A percentile compares a stretch with the other conserved stretches of the same genome.
Conservation (phyloP, 331 rosid genomes). For the Acacia concinna region DNA sequence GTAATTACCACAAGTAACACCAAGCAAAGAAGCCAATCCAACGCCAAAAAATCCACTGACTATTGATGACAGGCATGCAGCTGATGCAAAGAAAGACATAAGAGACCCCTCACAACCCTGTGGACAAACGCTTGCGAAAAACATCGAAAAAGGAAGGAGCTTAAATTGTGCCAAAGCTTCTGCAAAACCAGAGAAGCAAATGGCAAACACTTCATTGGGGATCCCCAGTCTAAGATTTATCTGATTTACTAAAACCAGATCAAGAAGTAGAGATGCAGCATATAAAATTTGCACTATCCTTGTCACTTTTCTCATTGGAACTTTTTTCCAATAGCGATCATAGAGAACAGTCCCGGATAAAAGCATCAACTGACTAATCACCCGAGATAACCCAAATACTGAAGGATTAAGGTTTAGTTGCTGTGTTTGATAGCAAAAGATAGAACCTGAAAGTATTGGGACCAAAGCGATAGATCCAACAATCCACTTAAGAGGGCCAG, state of each 20-base stretch:
- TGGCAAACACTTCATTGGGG: conserved; percentile 62
- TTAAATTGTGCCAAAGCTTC: conserved; percentile 82
- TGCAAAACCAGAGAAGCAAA: conserved; percentile 76
- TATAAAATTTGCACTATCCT: conserved; percentile 59
- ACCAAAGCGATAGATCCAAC: conserved; percentile 72
- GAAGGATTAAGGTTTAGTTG: conserved; percentile 70
- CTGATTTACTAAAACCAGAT: conserved; percentile 70
- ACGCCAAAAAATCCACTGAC: conserved; percentile 70
- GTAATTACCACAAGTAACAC: conserved; percentile 62
- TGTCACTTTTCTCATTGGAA: conserved; percentile 63
- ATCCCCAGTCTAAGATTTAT: conserved; percentile 67
- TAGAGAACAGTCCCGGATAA: conserved; percentile 69
- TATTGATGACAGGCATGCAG: conserved; percentile 69
- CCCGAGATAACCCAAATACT: conserved; percentile 69
- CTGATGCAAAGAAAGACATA: conserved; percentile 76
- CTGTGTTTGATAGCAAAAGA: conserved; percentile 88
- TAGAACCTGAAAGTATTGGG: conserved; percentile 77
- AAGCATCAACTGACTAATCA: conserved; percentile 76
- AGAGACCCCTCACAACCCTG: conserved; percentile 91
- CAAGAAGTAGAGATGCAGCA: conserved; percentile 84
- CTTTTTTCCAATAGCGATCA: conserved; percentile 56
- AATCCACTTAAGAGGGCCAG: conserved; percentile 68
- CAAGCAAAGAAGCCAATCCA: conserved; percentile 71
- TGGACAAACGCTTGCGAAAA: conserved; percentile 68
- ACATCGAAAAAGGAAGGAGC: conserved; percentile 76